Conservation (phyloP, 2,329 filamentous ascomycete genomes). For the Penicillium sp. region DNA sequence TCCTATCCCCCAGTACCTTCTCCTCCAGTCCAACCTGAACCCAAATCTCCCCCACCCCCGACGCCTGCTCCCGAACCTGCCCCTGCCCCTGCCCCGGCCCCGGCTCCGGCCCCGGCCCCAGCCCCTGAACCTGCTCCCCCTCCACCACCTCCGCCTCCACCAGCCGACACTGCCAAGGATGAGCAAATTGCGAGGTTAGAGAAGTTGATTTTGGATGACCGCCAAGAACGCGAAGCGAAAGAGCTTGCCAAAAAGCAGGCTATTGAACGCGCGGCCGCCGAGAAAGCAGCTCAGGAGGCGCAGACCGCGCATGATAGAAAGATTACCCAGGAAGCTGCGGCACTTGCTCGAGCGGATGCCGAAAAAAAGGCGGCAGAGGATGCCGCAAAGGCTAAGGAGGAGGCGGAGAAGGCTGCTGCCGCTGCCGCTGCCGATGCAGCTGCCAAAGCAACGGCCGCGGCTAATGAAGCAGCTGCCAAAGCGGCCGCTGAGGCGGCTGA, state of each 20-base stretch:
- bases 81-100: conserved; percentile 1
- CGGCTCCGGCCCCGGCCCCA: conserved; percentile 15
- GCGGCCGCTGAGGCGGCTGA: conserved; percentile 30
- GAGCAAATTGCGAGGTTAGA: conserved; percentile 55
- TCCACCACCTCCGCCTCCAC: conserved; percentile 13
- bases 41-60: conserved; percentile 18
- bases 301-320: conserved; percentile 37
- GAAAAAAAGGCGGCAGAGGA: conserved; percentile 41
- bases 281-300: conserved; percentile 26
- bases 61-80: conserved; percentile 7
- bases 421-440: conserved; percentile 35
- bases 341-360: conserved; percentile 44
- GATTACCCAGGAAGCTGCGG: conserved; percentile 37
- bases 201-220: conserved; percentile 47
- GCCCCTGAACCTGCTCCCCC: conserved; percentile 3
- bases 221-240: conserved; percentile 34
- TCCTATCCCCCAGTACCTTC: conserved; percentile 31
- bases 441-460: conserved; percentile 32
- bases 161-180: conserved; percentile 45
- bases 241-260: conserved; percentile 32
- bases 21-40: conserved; percentile 23
- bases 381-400: conserved; percentile 40
- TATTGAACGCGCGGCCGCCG: conserved; percentile 46
- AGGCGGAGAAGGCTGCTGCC: conserved; percentile 37
- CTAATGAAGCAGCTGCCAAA: conserved; percentile 28